Evolutionary conservation across 75 land plant genomes (phyloP), one percentile per base, ranked within the genome.

Genomic region (Cupressus sempervirens): DNA sequence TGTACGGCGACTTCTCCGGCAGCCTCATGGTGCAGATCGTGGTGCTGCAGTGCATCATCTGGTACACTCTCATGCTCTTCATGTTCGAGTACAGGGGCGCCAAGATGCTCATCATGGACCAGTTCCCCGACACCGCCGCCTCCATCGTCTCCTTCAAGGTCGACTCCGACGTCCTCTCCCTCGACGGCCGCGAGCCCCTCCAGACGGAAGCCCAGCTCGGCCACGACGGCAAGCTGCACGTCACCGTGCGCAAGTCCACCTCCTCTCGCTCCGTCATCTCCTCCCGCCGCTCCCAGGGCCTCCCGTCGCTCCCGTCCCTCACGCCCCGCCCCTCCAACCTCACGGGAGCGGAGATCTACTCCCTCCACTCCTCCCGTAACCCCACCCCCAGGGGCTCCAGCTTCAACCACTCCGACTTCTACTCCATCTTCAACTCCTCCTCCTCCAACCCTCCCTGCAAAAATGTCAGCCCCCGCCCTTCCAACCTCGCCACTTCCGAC

Each of bases 21-120:
- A 75, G 76, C 36, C 89, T 96, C 8, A 93, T 94, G 91, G 94
- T 96, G 9, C 98, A 96, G 83, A 90, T 95, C 35, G 96, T 96
- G 75, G 98, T 96, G 18, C 79, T 96, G 13, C 98, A 96, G 90
- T 93, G 96, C 85, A 92, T 94, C 30, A 94, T 96, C 83, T 96
- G 98, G 98, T 96, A 96, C 87, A 96, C 98, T 10, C 86, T 96
- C 3, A 76, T 96, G 76, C 90, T 96, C 70, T 93, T 94, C 84
- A 84, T 96, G 80, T 96, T 95, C 90, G 98, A 96, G 89, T 93
- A 90, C 87, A 89, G 98, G 2, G 96, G 93, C 12, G 98, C 98
- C 41, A 88, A 88, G 86, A 75, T 93, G 53, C 91, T 96, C 23
- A 95, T 96, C 87, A 88, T 90, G 89, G 97, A 96, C 81, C 98